Evolutionary conservation across 1,139 yeast species (phyloP).

Genomic region (Meyerozyma smithsonii): DNA sequence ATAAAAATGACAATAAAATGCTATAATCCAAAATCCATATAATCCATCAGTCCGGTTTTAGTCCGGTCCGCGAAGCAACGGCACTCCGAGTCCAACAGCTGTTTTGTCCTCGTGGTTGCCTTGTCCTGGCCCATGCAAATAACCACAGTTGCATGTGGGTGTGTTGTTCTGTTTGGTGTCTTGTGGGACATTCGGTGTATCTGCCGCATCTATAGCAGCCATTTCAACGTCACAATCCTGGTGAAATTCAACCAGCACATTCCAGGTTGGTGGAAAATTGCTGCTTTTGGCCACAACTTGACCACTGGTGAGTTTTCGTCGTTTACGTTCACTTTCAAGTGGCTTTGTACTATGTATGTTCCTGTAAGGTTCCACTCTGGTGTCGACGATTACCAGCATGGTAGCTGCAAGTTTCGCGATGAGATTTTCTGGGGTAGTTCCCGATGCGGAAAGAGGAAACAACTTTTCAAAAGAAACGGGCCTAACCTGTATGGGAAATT

Average conservation of each 20-base stretch:
- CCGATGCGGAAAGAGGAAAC: background rate
- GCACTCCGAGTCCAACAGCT: constrained; percentile 27
- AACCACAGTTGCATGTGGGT: constrained; percentile 34
- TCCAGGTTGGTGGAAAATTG: background rate
- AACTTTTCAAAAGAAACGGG: background rate
- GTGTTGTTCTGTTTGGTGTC: background rate
- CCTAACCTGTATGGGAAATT: background rate
- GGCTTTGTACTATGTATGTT: background rate
- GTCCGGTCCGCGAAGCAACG: constrained; percentile 33
- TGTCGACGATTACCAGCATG: background rate
- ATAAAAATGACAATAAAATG: too few relatives aligned
- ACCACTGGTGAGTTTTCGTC: background rate
- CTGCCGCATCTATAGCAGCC: background rate
- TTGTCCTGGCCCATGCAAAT: constrained; percentile 34
- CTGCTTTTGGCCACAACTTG: background rate
- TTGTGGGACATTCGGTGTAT: too few relatives aligned
- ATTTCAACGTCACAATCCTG: background rate
- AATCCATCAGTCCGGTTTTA: too few relatives aligned
- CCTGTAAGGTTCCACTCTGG: background rate
- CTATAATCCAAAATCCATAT: too few relatives aligned
- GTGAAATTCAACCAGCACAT: background rate
- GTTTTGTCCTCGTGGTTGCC: constrained; percentile 23
- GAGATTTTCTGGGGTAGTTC: background rate
- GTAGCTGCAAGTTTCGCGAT: background rate
- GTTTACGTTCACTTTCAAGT: background rate